Percentiles rank a stretch among this genome's conserved stretches.
These are phyloP conservation scores for Croton setiger DNA, from an alignment of 441 rosid species.

Conservation along the genomic window DNA sequence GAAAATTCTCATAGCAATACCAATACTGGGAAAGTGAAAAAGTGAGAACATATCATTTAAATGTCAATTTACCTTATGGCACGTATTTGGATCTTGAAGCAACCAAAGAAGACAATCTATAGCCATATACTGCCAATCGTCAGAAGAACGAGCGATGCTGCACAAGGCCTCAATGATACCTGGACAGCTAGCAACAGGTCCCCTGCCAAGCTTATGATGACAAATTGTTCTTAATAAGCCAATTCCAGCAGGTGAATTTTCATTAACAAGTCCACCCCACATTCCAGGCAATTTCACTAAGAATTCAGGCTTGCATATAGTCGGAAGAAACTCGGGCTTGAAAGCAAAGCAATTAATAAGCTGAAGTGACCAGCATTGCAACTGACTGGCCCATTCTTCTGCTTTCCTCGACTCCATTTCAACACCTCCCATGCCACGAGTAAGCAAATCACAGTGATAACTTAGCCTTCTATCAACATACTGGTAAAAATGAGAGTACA, in stretches of 20 bases:
- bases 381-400: constrained; percentile 97
- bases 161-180: constrained; percentile 81
- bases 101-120: constrained; percentile 95
- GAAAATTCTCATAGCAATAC: neutral
- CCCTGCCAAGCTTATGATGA: constrained; percentile 91
- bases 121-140: constrained; percentile 98
- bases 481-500: constrained; percentile 90
- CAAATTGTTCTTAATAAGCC: constrained; percentile 90
- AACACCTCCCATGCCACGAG: constrained; percentile 98
- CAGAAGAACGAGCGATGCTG: constrained; percentile 86
- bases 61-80: constrained; percentile 52
- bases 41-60: neutral
- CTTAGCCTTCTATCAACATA: constrained; percentile 66
- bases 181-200: constrained; percentile 78
- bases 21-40: constrained; percentile 2
- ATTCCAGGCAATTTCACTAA: constrained; percentile 78
- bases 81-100: constrained; percentile 83
- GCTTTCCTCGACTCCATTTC: constrained; percentile 98
- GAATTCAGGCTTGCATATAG: constrained; percentile 80
- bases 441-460: constrained; percentile 91
- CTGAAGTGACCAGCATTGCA: constrained; percentile 98
- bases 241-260: constrained; percentile 96
- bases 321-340: constrained; percentile 87
- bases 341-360: constrained; percentile 95
- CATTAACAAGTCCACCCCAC: constrained; percentile 99